Conservation (phyloP, 2,329 filamentous ascomycete species). For the Coccinonectria pachysandricola region DNA sequence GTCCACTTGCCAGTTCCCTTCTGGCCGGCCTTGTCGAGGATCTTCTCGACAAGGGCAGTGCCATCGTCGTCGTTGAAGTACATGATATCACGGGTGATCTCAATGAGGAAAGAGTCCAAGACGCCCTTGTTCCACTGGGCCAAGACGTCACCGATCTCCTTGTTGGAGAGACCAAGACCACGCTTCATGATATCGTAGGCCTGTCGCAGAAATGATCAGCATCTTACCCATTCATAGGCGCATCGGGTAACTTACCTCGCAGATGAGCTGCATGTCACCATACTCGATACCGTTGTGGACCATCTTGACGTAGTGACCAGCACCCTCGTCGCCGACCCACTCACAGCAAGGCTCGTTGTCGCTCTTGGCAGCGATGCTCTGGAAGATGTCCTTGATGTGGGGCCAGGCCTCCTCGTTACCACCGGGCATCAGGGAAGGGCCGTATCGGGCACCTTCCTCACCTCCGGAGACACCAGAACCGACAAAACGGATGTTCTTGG, state of each 20-base stretch:
- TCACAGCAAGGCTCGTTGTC: slow-evolving; percentile 97
- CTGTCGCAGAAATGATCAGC: slow-evolving; percentile 35
- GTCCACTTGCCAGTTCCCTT: slow-evolving; percentile 99
- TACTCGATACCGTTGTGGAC: slow-evolving; percentile 99
- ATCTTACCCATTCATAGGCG: background rate
- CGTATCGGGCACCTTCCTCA: slow-evolving; percentile 97
- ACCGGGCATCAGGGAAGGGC: slow-evolving; percentile 96
- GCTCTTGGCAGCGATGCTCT: slow-evolving; percentile 94
- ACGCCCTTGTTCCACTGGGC: slow-evolving; percentile 98
- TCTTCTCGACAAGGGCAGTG: slow-evolving; percentile 90
- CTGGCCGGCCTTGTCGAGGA: slow-evolving; percentile 94
- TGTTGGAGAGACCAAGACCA: slow-evolving; percentile 75
- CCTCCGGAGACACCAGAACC: slow-evolving; percentile 96
- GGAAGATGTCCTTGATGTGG: slow-evolving; percentile 97
- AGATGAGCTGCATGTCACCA: slow-evolving; percentile 99
- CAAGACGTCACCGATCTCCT: slow-evolving; percentile 94
- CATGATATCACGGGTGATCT: slow-evolving; percentile 98
- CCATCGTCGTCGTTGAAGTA: slow-evolving; percentile 96
- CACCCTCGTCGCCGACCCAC: slow-evolving; percentile 99
- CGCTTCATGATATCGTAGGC: slow-evolving; percentile 99
- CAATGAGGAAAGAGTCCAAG: slow-evolving; percentile 96
- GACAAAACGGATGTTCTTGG: slow-evolving; percentile 91
- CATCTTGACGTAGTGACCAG: slow-evolving; percentile 99
- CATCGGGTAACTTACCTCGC: slow-evolving; percentile 57
- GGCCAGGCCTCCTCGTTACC: slow-evolving; percentile 98